A percentile compares a stretch with the other conserved stretches of the same genome.
Conservation (phyloP, 129 eudicot species). For the Chrysanthemum lavandulifolium region DNA sequence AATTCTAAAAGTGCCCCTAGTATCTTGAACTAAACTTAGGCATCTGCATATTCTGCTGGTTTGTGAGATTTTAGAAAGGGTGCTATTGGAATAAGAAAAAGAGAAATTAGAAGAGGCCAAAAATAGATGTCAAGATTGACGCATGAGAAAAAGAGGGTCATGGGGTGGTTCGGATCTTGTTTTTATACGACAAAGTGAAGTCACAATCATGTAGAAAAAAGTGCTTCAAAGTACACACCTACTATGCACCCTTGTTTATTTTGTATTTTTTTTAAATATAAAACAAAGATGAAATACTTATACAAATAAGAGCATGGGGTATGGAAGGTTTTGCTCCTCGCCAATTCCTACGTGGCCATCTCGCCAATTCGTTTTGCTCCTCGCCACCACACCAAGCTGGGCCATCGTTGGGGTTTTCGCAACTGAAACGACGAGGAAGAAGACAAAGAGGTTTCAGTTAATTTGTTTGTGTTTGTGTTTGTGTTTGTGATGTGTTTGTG, state of each 20-base stretch:
- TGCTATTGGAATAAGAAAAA: not conserved
- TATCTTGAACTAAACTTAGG: not conserved
- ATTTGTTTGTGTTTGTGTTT: no score
- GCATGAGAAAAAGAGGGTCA: no score
- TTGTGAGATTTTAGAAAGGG: slow-evolving; percentile 16
- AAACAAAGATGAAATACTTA: no score
- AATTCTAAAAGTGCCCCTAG: slow-evolving; percentile 13
- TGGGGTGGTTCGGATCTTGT: slow-evolving; percentile 9
- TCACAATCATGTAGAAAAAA: slow-evolving; percentile 12
- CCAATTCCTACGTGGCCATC: no score
- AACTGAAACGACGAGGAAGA: no score
- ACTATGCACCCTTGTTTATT: not conserved
- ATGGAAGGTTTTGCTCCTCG: no score
- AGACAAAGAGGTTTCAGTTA: no score
- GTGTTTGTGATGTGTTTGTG: no score
- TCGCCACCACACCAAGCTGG: no score
- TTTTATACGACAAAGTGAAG: not conserved
- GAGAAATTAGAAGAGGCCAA: not conserved
- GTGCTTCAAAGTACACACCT: slow-evolving; percentile 10
- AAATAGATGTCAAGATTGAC: not conserved
- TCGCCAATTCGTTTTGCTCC: no score
- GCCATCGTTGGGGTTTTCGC: no score
- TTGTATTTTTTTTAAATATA: not conserved
- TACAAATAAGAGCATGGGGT: no score
- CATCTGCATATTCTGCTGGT: not conserved